Conservation (phyloP, 2,329 filamentous ascomycete genomes). For the Ilyonectria robusta region DNA sequence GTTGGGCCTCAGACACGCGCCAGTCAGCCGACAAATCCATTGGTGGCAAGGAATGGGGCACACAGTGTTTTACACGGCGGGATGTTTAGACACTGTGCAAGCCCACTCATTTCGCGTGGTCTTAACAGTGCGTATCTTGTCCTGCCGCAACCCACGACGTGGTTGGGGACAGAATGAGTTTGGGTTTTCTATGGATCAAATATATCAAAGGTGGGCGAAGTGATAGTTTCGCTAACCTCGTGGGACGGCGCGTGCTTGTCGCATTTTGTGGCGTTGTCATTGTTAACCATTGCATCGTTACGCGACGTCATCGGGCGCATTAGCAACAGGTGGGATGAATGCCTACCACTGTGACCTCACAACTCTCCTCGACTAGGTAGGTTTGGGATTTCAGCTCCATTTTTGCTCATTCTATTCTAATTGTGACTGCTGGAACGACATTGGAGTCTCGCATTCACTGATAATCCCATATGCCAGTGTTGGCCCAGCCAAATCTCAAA, state of each 20-base stretch:
- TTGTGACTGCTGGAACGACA: no score
- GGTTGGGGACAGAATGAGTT: neutral
- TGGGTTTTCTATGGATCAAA: neutral
- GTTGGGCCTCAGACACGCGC: slow-evolving; percentile 22
- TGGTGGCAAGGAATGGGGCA: slow-evolving; percentile 28
- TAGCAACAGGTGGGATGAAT: neutral
- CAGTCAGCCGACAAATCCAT: slow-evolving; percentile 31
- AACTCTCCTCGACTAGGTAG: neutral
- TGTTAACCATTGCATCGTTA: neutral
- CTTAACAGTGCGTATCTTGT: slow-evolving; percentile 18
- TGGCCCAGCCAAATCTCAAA: no score
- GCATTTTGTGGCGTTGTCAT: neutral
- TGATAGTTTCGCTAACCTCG: neutral
- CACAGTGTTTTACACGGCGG: slow-evolving; percentile 25
- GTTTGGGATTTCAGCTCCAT: neutral
- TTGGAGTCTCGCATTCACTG: no score
- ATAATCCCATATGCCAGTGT: no score
- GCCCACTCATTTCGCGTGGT: neutral
- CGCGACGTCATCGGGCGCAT: neutral
- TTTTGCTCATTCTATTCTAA: no score
- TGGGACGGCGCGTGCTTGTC: neutral
- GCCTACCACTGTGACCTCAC: no score
- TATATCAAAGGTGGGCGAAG: no score
- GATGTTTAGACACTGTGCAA: slow-evolving; percentile 17
- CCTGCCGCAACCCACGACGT: neutral